phyloP scores from a whole-genome alignment of 306 rosid genomes.

The Delonix regia region DNA sequence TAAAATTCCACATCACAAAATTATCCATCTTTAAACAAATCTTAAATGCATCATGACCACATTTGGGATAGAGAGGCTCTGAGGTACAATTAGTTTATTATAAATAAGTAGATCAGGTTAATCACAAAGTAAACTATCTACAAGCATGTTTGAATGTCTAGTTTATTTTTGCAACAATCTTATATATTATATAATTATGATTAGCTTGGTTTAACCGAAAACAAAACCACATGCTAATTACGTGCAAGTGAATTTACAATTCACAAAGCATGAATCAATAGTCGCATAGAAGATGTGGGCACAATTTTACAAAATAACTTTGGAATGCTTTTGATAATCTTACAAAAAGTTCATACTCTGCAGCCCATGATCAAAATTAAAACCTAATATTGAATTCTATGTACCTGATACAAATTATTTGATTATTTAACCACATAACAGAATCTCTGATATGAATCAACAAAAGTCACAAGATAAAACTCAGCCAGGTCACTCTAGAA shows the following conservation, averaged over 20 bases:
- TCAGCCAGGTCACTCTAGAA: constrained; percentile 24
- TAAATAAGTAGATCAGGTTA: no score
- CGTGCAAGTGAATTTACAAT: not conserved
- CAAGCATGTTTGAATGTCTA: no score
- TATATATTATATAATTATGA: no score
- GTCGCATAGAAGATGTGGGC: not conserved
- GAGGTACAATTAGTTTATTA: no score
- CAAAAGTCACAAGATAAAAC: constrained; percentile 27
- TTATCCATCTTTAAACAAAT: no score
- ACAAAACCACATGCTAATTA: not conserved
- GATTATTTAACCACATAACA: constrained; percentile 30
- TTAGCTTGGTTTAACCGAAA: no score
- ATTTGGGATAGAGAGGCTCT: no score
- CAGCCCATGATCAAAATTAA: constrained; percentile 28
- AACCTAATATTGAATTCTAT: constrained; percentile 37
- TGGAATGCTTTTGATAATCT: not conserved
- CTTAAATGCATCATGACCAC: no score
- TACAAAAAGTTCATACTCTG: constrained; percentile 21
- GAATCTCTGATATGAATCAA: constrained; percentile 29
- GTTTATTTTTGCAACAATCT: no score
- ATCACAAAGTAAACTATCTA: no score
- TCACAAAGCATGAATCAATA: not conserved
- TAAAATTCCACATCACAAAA: no score
- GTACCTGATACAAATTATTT: constrained; percentile 46
- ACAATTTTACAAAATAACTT: not conserved